Percentiles rank a stretch among this genome's conserved stretches.
phyloP scores from a whole-genome alignment of 177 flowering plant genomes.

The Telopea speciosissima region DNA sequence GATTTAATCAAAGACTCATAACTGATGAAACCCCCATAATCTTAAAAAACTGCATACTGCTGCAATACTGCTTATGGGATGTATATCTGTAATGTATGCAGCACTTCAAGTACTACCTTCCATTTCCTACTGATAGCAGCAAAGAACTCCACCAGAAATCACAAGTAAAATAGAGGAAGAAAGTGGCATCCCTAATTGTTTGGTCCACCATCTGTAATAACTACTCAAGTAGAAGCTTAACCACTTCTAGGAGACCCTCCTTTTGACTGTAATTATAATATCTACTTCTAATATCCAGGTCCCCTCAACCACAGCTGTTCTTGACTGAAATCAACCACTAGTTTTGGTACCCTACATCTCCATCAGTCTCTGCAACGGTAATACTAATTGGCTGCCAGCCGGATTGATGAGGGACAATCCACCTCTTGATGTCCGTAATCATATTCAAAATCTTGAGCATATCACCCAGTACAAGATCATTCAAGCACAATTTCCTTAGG shows the following conservation, averaged over 20 bases:
- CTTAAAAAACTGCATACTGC: neutral
- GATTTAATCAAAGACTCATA: slow-evolving; percentile 2
- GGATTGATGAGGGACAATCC: slow-evolving; percentile 56
- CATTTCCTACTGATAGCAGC: slow-evolving; percentile 4
- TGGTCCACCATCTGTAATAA: slow-evolving; percentile 3
- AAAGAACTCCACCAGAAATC: slow-evolving; percentile 1
- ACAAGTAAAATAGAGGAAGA: neutral
- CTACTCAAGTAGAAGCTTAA: too few species aligned
- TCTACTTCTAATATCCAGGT: slow-evolving; percentile 5
- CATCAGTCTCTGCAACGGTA: slow-evolving; percentile 32
- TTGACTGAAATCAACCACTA: slow-evolving; percentile 21
- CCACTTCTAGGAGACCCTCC: slow-evolving; percentile 3
- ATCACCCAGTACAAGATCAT: slow-evolving; percentile 59
- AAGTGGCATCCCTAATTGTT: neutral
- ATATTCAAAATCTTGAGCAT: slow-evolving; percentile 67
- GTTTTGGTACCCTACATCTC: slow-evolving; percentile 24
- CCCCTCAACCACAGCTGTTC: slow-evolving; percentile 14
- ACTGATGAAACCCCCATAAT: neutral
- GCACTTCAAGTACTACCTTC: slow-evolving; percentile 1
- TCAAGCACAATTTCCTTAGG: slow-evolving; percentile 48
- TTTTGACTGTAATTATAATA: neutral
- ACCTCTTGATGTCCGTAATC: slow-evolving; percentile 43
- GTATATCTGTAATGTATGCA: neutral
- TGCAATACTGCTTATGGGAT: neutral
- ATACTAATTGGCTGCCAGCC: slow-evolving; percentile 84